Evolutionary conservation across 108 stramenopile species (phyloP), one percentile per base, ranked within the genome.

Genomic region (Aurantiochytrium sp.): DNA sequence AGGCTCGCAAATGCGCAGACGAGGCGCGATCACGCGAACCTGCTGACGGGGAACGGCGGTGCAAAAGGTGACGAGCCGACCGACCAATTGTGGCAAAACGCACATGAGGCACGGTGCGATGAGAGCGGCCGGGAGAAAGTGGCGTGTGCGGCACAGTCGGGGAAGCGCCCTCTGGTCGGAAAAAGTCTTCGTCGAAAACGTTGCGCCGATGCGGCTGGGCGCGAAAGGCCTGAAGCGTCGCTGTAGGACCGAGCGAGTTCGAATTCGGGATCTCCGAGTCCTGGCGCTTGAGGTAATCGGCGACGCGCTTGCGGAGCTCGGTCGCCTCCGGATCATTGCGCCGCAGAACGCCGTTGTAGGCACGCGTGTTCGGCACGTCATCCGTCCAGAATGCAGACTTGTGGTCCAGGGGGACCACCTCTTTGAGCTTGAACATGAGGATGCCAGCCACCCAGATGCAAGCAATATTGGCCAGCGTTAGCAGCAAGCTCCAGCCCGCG

Each of bases 391-490:
- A 58, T 5, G 14, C 51, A n/a, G 49, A 57, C 83, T 90, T 90
- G 58, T 69, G 71, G 21, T 44, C 72, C 18, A 87, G 23, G 28
- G 89, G 89, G 35, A 69, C 83, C 5, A 72, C 73, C 76, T 90
- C 89, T 53, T 90, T 90, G 16, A 90, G 42, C 76, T 64, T 57
- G 88, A 96, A 96, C 93, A 96, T 94, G 73, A 93, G 23, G 1
- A 93, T 90, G 21, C 93, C 92, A 14, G 91, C 53, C 21, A 93
- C 72, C 92, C 94, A 95, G 89, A 96, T 95, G 87, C 93, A 92
- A 5, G 91, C 69, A 89, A 96, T 96, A 89, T 96, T 96, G 53
- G 94, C 92, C 42, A 96, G 49, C 8, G 96, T 96, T 5, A 96
- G 83, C 18, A 49, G 23, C 88, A 96, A 91, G 59, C 89, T 90